Evolutionary conservation across 352 stramenopile genomes (phyloP), one percentile per base, ranked within the genome.

Genomic region (Globisporangium polare): DNA sequence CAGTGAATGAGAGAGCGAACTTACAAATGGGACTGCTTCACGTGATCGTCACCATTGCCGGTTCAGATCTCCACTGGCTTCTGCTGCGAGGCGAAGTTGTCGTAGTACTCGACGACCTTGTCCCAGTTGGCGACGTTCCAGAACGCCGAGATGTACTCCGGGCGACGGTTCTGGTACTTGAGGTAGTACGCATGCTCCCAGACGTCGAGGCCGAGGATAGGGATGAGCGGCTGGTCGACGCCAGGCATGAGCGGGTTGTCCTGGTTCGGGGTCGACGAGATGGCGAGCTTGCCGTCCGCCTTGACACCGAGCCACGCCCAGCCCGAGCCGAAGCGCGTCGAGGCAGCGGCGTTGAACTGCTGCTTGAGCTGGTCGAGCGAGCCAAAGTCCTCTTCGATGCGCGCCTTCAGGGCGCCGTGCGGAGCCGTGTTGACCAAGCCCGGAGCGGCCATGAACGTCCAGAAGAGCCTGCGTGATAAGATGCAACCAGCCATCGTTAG

Each of bases 51-150:
- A 20, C 22, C 8, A 50, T 53, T 41, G 58, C 56, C 73, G 62
- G 63, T 83, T 94, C 79, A 94, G 64, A 94, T 75, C 49, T 92
- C 80, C 52, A 96, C 88, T 35, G 87, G 68, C 77, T 92, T 86
- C 57, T 77, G 73, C 76, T 94, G 88, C 17, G 80, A 90, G 56
- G 88, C 88, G 69, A 93, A 96, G 20, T 94, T 66, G 78, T 95
- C 86, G 72, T 96, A 96, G 86, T 96, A 95, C 71, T 96, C 78
- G 24, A 91, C 87, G 45, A 97, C 92, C 79, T 95, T 92, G 75
- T 96, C 85, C 89, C 89, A 97, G 87, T 97, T 97, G 71, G 90
- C 94, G 63, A 99, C 94, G 83, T 99, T 99, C 96, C 96, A 99
- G 80, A 97, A 98, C 66, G 96, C 97, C 52, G 85, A 89, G 67